Conservation (phyloP, 495 filamentous ascomycete genomes). For the Hypoxylon lienhwacheense region DNA sequence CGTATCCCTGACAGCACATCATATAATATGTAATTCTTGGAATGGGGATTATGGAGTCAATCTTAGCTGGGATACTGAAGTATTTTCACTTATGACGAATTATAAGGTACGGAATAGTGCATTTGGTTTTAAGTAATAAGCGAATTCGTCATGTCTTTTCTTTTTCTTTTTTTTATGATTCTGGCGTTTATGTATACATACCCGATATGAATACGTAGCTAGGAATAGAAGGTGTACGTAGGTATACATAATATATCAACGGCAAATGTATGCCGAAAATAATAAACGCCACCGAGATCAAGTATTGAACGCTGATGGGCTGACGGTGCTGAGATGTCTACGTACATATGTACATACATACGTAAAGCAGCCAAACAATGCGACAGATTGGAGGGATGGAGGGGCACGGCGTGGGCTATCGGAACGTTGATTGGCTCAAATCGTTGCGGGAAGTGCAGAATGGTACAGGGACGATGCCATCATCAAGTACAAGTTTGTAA, state of each 20-base stretch:
- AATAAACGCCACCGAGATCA: constrained; percentile 5
- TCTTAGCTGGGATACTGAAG: too few species aligned
- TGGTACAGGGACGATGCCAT: constrained; percentile 30
- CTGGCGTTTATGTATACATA: too few species aligned
- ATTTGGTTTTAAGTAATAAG: too few species aligned
- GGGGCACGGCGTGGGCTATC: constrained; percentile 20
- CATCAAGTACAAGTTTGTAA: constrained; percentile 25
- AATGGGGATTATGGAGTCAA: not conserved
- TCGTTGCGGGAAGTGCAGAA: constrained; percentile 21
- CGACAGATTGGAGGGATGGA: not conserved
- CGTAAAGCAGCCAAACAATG: not conserved
- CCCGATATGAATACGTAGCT: not conserved
- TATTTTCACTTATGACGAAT: too few species aligned
- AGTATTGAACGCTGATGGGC: constrained; percentile 18
- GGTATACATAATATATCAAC: too few species aligned
- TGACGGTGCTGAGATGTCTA: not conserved
- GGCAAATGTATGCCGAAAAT: not conserved
- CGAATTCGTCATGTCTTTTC: too few species aligned
- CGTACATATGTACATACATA: not conserved
- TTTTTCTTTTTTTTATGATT: too few species aligned
- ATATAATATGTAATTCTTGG: constrained; percentile 8
- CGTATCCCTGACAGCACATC: constrained; percentile 15
- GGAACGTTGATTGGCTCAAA: constrained; percentile 11
- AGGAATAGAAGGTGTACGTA: too few species aligned
- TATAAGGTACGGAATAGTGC: not conserved